Conservation (phyloP, 176 grass and related monocot genomes). For the Musa acuminata region DNA sequence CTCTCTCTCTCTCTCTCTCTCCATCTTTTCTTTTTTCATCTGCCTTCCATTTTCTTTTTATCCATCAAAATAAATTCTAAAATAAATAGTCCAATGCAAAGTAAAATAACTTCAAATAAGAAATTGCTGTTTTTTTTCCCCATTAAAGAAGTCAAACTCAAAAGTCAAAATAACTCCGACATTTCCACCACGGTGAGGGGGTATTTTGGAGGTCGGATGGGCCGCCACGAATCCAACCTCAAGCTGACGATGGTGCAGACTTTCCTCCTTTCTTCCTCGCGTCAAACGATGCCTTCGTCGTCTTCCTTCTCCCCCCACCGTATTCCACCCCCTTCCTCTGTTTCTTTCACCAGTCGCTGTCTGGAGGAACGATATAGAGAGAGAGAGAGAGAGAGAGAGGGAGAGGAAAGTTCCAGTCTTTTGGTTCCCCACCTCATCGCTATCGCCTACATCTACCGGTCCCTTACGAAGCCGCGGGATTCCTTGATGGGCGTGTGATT, state of each 20-base stretch:
- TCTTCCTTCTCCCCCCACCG: neutral
- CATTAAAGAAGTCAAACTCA: too few species aligned
- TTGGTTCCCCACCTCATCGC: neutral
- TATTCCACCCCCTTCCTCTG: neutral
- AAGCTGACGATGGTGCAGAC: too few species aligned
- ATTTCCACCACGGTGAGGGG: too few species aligned
- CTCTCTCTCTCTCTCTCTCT: too few species aligned
- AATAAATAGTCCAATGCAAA: too few species aligned
- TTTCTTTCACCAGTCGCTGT: neutral
- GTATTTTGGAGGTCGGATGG: neutral
- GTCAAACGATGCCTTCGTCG: neutral
- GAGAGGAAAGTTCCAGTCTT: neutral
- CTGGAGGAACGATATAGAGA: neutral
- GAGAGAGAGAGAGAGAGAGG: neutral
- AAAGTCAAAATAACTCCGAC: too few species aligned
- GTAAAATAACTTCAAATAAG: too few species aligned
- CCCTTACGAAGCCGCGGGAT: neutral
- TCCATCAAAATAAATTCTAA: too few species aligned
- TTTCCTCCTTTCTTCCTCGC: neutral
- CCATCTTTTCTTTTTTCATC: too few species aligned
- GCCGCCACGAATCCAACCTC: neutral
- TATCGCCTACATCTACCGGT: neutral
- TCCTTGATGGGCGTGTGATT: conserved; percentile 25
- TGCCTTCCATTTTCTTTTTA: too few species aligned
- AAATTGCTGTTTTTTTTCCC: too few species aligned